phyloP scores from a whole-genome alignment of 768 basidiomycete genomes.

The Naganishia antarctica region DNA sequence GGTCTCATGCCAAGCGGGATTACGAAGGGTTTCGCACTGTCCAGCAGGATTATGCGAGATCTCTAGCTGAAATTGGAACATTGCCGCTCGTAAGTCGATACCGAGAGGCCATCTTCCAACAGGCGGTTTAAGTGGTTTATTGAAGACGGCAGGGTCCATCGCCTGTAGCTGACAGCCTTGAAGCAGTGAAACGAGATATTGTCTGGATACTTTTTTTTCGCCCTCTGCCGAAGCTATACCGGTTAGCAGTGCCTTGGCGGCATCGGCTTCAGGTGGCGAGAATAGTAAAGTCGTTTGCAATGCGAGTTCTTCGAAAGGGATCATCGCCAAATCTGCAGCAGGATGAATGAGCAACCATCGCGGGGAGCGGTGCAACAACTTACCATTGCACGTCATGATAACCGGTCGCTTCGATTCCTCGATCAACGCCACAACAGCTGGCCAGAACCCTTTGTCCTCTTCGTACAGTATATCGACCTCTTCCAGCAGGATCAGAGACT shows the following conservation, averaged over 20 bases:
- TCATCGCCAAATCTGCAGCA: slow-evolving; percentile 61
- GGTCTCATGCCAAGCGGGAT: background rate
- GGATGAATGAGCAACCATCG: background rate
- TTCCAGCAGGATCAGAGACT: slow-evolving; percentile 85
- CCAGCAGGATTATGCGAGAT: too few species aligned
- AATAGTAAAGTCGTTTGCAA: slow-evolving; percentile 69
- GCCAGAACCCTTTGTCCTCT: slow-evolving; percentile 77
- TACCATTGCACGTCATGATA: slow-evolving; percentile 92
- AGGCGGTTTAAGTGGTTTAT: background rate
- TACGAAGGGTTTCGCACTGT: background rate
- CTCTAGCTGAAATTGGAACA: slow-evolving; percentile 61
- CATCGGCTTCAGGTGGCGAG: slow-evolving; percentile 55
- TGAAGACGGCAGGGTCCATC: slow-evolving; percentile 28
- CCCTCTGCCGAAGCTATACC: slow-evolving; percentile 53
- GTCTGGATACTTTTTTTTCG: background rate
- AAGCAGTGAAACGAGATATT: slow-evolving; percentile 7
- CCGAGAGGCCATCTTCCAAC: slow-evolving; percentile 12
- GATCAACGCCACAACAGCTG: slow-evolving; percentile 72
- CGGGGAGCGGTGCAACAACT: slow-evolving; percentile 35
- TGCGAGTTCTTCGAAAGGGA: slow-evolving; percentile 70
- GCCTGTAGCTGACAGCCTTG: slow-evolving; percentile 29
- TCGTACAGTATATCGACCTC: slow-evolving; percentile 91
- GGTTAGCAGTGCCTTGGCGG: slow-evolving; percentile 67
- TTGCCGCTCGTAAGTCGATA: slow-evolving; percentile 63
- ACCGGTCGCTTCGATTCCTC: slow-evolving; percentile 79